Base-by-base conservation (phyloP, 2,329 filamentous ascomycete genomes). In the Thelonectria olida region DNA sequence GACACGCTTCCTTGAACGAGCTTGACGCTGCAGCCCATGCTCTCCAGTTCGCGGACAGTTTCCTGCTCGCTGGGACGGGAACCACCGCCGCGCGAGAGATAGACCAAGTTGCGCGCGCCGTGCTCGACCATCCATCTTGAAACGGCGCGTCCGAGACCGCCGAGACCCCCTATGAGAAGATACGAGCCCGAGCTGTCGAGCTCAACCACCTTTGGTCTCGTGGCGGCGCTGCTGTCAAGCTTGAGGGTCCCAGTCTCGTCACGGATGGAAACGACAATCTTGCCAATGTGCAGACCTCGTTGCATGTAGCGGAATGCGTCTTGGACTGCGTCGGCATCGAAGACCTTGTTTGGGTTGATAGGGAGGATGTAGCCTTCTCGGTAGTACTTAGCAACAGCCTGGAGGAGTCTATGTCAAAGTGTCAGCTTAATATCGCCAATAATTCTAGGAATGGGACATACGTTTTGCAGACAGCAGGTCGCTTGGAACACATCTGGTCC, bases 251-350 rank as follows among this genome's bases (percentile, higher is more conserved):
- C 34, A 6, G 31, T n/a, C 22, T 60, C 55, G 6, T 61, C 58
- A 4, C 60, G 65, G 59, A 73, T 62, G 28, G 57, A 66, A 13
- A 80, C 49, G 13, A 83, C 74, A 13, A 83, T 77, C 51, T 70
- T 70, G 34, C 81, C 81, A 36, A 82, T 78, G 61, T 83, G 80
- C 25, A 67, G 68, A 1, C 79, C 80, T 2, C 69, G 71, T 54
- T 82, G 79, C 76, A 84, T 77, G 42, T 77, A 73, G 0, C 79
- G 69, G 62, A 84, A 81, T 0, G 80, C 80, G 10, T 79, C 73
- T 10, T 72, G 64, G 1, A 80, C 67, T 2, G 76, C 56, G 2
- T 67, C 63, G 0, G 72, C 67, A 3, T 55, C 48, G 47, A 75
- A 72, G 17, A 66, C 42, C 36, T 74, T 72, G n/a, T 62, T 64